Evolutionary conservation across 208 protist genomes (phyloP).

Genomic region (Porcisia deanei): DNA sequence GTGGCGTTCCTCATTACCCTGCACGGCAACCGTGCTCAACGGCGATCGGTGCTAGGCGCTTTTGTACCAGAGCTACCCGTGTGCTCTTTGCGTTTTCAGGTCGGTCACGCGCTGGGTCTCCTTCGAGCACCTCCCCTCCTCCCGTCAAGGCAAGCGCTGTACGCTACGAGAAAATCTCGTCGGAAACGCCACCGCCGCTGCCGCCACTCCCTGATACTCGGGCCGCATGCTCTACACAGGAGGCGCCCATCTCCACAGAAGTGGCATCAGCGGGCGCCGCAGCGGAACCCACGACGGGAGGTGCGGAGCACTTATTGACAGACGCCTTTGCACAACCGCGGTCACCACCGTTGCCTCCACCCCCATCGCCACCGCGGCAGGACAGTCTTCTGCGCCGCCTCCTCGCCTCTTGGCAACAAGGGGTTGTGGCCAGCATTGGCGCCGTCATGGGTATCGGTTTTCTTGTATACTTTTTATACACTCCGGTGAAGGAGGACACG

Average conservation of each 20-base stretch:
- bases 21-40: neutral
- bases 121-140: neutral
- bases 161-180: neutral
- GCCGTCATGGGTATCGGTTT: slow-evolving; percentile 85
- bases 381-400: slow-evolving; percentile 40
- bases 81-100: neutral
- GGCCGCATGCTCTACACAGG: neutral
- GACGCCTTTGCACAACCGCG: neutral
- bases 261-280: neutral
- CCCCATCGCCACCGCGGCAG: neutral
- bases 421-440: slow-evolving; percentile 83
- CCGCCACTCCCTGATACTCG: neutral
- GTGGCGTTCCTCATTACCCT: no score
- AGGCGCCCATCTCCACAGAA: neutral
- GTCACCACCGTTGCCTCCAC: neutral
- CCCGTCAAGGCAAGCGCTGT: neutral
- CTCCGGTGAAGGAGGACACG: slow-evolving; percentile 86
- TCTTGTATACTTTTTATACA: slow-evolving; percentile 79
- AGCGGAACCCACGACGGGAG: no score
- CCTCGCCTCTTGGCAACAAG: slow-evolving; percentile 87
- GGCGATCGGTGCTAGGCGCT: neutral
- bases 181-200: neutral
- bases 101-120: no score
- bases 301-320: neutral
- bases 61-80: neutral